Evolutionary conservation across 768 basidiomycete genomes (phyloP).

Genomic region (Kwoniella pini): DNA sequence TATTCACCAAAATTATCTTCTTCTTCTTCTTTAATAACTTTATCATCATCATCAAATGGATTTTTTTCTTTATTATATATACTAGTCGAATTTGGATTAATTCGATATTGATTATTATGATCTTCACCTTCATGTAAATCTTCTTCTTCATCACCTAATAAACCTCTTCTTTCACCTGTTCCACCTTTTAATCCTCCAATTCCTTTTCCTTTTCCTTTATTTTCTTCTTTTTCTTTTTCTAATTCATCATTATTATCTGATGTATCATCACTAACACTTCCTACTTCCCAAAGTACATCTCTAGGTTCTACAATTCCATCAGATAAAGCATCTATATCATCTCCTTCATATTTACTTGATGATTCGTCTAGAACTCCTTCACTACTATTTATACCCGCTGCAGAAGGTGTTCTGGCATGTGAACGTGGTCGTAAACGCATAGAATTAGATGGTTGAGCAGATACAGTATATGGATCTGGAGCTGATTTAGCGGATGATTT

Average conservation of each 20-base stretch:
- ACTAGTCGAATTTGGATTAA: too few relatives aligned
- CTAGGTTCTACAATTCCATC: conserved; percentile 4
- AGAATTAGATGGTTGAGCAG: conserved; percentile 25
- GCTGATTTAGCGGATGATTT: conserved; percentile 59
- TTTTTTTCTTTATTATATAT: neutral
- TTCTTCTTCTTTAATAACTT: conserved; percentile 21
- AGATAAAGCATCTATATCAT: conserved; percentile 16
- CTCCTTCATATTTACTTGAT: conserved; percentile 13
- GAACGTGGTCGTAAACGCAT: conserved; percentile 28
- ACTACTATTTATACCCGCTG: conserved; percentile 12
- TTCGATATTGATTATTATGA: neutral
- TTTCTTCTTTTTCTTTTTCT: neutral
- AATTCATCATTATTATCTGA: conserved; percentile 5
- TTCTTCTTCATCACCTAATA: conserved; percentile 26
- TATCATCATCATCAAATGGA: conserved; percentile 17
- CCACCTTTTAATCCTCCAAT: conserved; percentile 15
- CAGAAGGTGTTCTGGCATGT: conserved; percentile 13
- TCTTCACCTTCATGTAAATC: conserved; percentile 14
- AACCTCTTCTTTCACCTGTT: conserved; percentile 21
- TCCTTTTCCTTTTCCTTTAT: conserved; percentile 15
- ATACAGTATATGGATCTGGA: conserved; percentile 42
- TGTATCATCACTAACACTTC: conserved; percentile 25
- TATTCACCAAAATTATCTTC: conserved; percentile 47
- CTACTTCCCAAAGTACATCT: conserved; percentile 37
- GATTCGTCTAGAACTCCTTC: conserved; percentile 1